Conservation (phyloP, 1,284 basidiomycete genomes). For the Ustilago loliicola region DNA sequence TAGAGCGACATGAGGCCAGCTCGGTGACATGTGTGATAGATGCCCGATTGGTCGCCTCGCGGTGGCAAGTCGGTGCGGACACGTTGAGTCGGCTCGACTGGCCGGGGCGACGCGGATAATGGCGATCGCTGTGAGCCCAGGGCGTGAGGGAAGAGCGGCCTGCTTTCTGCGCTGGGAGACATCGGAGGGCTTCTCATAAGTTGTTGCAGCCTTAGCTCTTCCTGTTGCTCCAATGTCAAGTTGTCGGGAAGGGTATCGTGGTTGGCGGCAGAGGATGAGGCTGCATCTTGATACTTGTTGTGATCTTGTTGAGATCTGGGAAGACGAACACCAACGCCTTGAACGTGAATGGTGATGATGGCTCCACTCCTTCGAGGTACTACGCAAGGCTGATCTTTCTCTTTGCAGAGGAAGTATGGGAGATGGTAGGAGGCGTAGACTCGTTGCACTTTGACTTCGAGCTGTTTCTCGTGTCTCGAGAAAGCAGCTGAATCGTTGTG, state of each 20-base stretch:
- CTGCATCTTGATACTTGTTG: background rate
- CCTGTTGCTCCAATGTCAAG: conserved; percentile 33
- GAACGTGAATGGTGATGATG: conserved; percentile 57
- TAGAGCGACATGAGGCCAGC: conserved; percentile 40
- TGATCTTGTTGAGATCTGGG: conserved; percentile 29
- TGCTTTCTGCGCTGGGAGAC: conserved; percentile 20
- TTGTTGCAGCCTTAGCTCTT: conserved; percentile 40
- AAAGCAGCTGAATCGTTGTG: conserved; percentile 40
- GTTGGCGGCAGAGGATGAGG: background rate
- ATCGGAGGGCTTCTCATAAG: conserved; percentile 48
- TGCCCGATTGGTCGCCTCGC: conserved; percentile 5
- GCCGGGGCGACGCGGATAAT: background rate
- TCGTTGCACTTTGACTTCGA: conserved; percentile 51
- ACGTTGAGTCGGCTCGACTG: too few relatives aligned
- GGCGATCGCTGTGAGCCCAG: background rate
- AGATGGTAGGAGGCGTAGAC: conserved; percentile 52
- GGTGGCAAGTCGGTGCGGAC: background rate
- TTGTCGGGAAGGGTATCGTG: background rate
- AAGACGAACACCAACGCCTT: conserved; percentile 57
- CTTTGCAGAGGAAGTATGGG: conserved; percentile 33
- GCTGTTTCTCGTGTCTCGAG: conserved; percentile 31
- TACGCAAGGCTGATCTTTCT: conserved; percentile 14
- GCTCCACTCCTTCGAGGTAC: conserved; percentile 30
- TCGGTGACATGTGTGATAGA: conserved; percentile 33
- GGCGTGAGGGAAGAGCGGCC: conserved; percentile 7